These are phyloP conservation scores for Haplosporangium sp. DNA, from an alignment of 371 early-diverging fungal species.

Conservation along the genomic window DNA sequence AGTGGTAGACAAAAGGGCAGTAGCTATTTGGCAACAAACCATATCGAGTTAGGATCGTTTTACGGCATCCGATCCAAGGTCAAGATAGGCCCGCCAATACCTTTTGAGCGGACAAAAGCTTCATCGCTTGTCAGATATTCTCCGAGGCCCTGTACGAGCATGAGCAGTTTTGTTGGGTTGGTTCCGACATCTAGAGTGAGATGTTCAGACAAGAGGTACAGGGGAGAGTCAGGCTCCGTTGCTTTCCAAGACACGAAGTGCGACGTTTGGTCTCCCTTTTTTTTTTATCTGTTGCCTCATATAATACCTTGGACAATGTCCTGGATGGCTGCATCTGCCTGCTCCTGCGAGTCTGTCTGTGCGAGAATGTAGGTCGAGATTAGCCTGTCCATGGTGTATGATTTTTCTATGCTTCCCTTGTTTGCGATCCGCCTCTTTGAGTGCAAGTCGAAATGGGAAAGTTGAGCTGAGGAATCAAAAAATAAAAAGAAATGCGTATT, in stretches of 20 bases:
- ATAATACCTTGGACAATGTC: constrained; percentile 52
- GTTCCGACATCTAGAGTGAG: constrained; percentile 41
- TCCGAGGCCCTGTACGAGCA: constrained; percentile 84
- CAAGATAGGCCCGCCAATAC: constrained; percentile 50
- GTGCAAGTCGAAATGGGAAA: no score
- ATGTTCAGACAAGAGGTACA: no score
- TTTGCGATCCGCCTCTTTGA: neutral
- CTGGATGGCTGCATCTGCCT: constrained; percentile 54
- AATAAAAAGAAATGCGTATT: no score
- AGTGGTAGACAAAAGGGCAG: constrained; percentile 48
- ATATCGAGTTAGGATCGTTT: neutral
- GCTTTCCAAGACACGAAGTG: neutral
- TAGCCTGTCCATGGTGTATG: constrained; percentile 50
- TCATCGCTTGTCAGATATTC: constrained; percentile 85
- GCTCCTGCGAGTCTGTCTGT: constrained; percentile 55
- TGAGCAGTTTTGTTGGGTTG: constrained; percentile 57
- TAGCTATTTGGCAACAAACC: constrained; percentile 18
- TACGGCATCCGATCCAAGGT: neutral
- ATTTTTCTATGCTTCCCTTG: neutral
- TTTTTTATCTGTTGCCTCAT: neutral
- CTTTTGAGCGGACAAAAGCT: constrained; percentile 86
- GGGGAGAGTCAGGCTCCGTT: neutral
- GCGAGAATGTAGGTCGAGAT: constrained; percentile 55
- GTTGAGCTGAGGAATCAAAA: no score
- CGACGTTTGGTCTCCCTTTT: neutral